Percentiles rank a stretch among this genome's conserved stretches.
Conservation (phyloP, 768 basidiomycete genomes). For the Steccherinum ochraceum region DNA sequence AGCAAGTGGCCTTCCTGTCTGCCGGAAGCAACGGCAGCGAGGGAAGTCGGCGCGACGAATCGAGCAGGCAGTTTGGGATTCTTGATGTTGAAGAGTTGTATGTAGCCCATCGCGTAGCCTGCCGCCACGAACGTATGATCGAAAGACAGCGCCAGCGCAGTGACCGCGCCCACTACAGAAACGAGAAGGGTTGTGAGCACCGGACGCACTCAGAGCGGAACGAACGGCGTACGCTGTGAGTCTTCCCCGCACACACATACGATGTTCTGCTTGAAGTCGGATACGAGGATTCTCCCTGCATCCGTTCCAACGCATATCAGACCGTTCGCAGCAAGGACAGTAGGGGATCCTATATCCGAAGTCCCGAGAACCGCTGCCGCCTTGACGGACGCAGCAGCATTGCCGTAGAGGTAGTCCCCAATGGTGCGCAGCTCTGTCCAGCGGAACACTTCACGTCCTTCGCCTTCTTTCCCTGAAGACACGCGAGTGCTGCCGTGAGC, state of each 20-base stretch:
- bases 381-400: slow-evolving; percentile 40
- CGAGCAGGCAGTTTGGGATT: slow-evolving; percentile 64
- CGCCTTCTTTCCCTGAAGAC: slow-evolving; percentile 1
- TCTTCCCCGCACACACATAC: slow-evolving; percentile 75
- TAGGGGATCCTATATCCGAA: slow-evolving; percentile 58
- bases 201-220: slow-evolving; percentile 35
- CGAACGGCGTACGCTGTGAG: slow-evolving; percentile 45
- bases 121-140: slow-evolving; percentile 92
- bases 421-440: slow-evolving; percentile 68
- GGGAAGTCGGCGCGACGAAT: slow-evolving; percentile 60
- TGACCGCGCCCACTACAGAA: slow-evolving; percentile 59
- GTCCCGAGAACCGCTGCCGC: slow-evolving; percentile 57
- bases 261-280: slow-evolving; percentile 86
- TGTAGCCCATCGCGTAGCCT: slow-evolving; percentile 79
- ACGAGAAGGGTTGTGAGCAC: slow-evolving; percentile 9
- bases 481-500: slow-evolving; percentile 14
- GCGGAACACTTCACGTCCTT: slow-evolving; percentile 55
- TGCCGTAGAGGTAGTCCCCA: slow-evolving; percentile 48
- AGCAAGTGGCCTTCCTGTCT: slow-evolving; percentile 81
- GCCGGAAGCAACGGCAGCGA: slow-evolving; percentile 64
- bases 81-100: slow-evolving; percentile 81
- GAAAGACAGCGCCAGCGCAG: slow-evolving; percentile 85
- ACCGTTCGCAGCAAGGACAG: slow-evolving; percentile 79
- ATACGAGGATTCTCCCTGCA: slow-evolving; percentile 71
- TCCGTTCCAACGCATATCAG: slow-evolving; percentile 87